These are phyloP conservation scores for Byssochlamys sp. DNA, from an alignment of 2,329 filamentous ascomycete genomes.

Conservation along the genomic window DNA sequence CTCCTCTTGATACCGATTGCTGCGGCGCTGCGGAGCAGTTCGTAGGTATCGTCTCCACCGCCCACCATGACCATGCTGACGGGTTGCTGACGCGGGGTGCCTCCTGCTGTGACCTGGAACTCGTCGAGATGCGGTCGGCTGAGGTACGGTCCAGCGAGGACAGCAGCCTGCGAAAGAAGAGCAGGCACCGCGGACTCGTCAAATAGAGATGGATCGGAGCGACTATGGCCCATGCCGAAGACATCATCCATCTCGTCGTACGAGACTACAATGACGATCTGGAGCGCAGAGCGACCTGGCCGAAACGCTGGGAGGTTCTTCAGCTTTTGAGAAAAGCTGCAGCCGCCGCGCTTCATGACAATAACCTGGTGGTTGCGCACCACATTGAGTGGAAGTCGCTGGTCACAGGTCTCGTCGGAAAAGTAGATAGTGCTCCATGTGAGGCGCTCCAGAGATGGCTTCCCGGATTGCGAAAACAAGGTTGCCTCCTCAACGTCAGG, in stretches of 20 bases:
- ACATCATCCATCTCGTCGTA: slow-evolving; percentile 43
- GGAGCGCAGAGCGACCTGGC: slow-evolving; percentile 52
- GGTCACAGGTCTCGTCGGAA: slow-evolving; percentile 57
- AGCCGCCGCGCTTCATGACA: slow-evolving; percentile 70
- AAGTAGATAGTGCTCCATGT: slow-evolving; percentile 64
- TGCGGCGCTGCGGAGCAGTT: slow-evolving; percentile 52
- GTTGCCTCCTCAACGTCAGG: slow-evolving; percentile 54
- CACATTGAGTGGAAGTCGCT: slow-evolving; percentile 44
- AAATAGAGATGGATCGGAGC: slow-evolving; percentile 7
- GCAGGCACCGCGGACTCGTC: slow-evolving; percentile 27
- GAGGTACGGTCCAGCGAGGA: slow-evolving; percentile 31
- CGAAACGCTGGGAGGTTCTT: slow-evolving; percentile 71
- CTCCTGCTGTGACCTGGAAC: slow-evolving; percentile 59
- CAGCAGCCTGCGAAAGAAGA: slow-evolving; percentile 14
- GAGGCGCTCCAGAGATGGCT: slow-evolving; percentile 41
- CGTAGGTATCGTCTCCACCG: slow-evolving; percentile 58
- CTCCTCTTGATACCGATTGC: slow-evolving; percentile 66
- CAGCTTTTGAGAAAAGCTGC: slow-evolving; percentile 75
- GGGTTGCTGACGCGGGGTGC: slow-evolving; percentile 58
- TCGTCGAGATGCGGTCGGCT: slow-evolving; percentile 66
- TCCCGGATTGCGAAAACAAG: slow-evolving; percentile 21
- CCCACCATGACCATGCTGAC: slow-evolving; percentile 77
- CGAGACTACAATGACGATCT: slow-evolving; percentile 71
- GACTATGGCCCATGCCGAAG: slow-evolving; percentile 13
- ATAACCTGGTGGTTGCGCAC: slow-evolving; percentile 61